Percentiles rank a stretch among this genome's conserved stretches.
Conservation (phyloP, 768 basidiomycete genomes). For the Punctularia strigosozonata region DNA sequence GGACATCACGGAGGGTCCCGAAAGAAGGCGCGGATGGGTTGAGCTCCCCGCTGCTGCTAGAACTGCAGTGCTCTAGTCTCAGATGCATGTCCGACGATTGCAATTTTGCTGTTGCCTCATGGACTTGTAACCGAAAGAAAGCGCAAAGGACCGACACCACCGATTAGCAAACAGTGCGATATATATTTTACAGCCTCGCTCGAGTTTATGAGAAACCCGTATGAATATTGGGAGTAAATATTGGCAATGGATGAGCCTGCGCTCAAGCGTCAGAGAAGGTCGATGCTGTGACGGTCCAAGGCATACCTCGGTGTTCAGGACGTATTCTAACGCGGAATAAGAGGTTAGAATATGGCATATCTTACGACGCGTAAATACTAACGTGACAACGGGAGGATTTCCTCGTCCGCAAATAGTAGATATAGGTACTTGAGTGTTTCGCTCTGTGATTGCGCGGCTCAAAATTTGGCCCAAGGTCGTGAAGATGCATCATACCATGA, state of each 20-base stretch:
- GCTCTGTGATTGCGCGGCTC: conserved; percentile 32
- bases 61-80: conserved; percentile 33
- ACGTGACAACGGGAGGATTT: conserved; percentile 65
- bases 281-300: conserved; percentile 1
- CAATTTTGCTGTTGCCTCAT: no score
- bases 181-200: conserved; percentile 8
- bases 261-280: neutral
- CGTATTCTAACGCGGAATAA: conserved; percentile 42
- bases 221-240: conserved; percentile 42
- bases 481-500: conserved; percentile 44
- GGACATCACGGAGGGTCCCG: no score
- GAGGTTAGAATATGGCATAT: neutral
- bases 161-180: no score
- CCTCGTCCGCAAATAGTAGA: conserved; percentile 68
- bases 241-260: conserved; percentile 61
- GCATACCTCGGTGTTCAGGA: conserved; percentile 85
- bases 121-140: no score
- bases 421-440: conserved; percentile 90
- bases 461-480: neutral
- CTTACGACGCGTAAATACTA: conserved; percentile 20
- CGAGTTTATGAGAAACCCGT: conserved; percentile 33
- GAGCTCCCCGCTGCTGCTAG: conserved; percentile 34
- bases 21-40: no score
- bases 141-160: no score
- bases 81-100: no score